Base-by-base conservation (phyloP, 2,329 filamentous ascomycete genomes). In the Endothia cerciana region DNA sequence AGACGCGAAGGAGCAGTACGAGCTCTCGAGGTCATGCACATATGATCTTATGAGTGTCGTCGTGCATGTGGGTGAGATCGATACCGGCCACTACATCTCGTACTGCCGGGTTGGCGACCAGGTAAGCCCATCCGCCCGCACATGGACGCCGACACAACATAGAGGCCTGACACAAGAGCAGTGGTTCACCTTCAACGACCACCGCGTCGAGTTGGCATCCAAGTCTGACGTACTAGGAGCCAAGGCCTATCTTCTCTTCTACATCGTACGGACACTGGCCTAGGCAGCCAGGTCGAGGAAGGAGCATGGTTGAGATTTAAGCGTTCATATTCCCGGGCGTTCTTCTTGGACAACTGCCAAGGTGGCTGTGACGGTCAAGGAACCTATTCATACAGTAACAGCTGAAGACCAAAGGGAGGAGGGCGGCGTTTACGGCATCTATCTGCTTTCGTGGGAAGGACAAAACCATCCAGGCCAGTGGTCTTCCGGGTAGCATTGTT, bases 141-240 rank as follows among this genome's bases (percentile, higher is more conserved):
- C 22, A 15, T 4, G 13, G 17, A 5, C 3, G 19, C 17, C 36
- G 11, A n/a, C 22, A 13, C 17, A 45, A 40, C 10, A 36, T 33
- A 19, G 11, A 17, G 19, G 22, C 49, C 62, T 69, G 49, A 72
- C 69, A 8, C 6, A 30, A 38, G 49, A 13, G 19, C 70, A 97
- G 85, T 98, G 94, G 94, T 97, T 97, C 77, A 88, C 92, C 64
- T 97, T 97, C 78, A 96, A 98, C 74, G 94, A 98, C 75, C 94
- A 95, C 76, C 93, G 93, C 75, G 94, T 98, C 30, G 92, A 94
- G 68, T 75, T 94, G 64, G 94, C 92, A 2, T 88, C 87, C 57
- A 90, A 95, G 74, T 91, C 91, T 5, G 92, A 97, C 67, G 94
- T 98, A 3, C 83, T 98, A 51, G 86, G 86, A 38, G 92, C 92